Conservation (phyloP, 2,329 filamentous ascomycete species). For the Cercospora zeina region DNA sequence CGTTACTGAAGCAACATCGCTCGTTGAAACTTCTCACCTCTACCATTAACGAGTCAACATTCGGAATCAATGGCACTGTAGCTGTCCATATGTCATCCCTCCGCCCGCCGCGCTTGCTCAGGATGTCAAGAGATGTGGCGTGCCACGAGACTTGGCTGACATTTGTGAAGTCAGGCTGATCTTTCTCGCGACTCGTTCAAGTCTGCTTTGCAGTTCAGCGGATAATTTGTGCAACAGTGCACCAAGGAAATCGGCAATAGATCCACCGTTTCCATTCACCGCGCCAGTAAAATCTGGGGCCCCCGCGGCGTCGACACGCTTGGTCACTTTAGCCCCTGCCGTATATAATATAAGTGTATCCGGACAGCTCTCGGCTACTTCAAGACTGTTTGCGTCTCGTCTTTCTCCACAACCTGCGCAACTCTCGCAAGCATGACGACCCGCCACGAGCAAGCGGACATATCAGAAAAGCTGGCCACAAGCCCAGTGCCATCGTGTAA, state of each 20-base stretch:
- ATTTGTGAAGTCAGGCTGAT: neutral
- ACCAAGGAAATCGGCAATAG: neutral
- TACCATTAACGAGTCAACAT: neutral
- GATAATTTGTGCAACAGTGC: neutral
- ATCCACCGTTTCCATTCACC: neutral
- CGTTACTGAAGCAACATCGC: neutral
- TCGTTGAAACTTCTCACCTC: neutral
- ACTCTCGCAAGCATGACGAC: neutral
- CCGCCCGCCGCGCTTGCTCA: neutral
- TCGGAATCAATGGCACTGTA: neutral
- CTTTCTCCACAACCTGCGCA: neutral
- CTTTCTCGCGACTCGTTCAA: constrained; percentile 8
- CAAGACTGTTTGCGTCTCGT: neutral
- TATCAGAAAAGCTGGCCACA: constrained; percentile 4
- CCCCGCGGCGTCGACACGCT: neutral
- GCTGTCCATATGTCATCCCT: neutral
- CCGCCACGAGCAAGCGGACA: neutral
- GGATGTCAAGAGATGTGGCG: constrained; percentile 12
- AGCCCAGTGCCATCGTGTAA: constrained; percentile 4
- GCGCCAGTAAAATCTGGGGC: neutral
- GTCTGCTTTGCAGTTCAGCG: neutral
- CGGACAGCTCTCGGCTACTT: neutral
- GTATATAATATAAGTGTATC: neutral
- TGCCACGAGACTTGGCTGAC: constrained; percentile 10
- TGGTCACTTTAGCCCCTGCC: neutral